A percentile compares a stretch with the other conserved stretches of the same genome.
These are phyloP conservation scores for Xylaria sp. DNA, from an alignment of 2,329 filamentous ascomycete genomes.

Conservation along the genomic window DNA sequence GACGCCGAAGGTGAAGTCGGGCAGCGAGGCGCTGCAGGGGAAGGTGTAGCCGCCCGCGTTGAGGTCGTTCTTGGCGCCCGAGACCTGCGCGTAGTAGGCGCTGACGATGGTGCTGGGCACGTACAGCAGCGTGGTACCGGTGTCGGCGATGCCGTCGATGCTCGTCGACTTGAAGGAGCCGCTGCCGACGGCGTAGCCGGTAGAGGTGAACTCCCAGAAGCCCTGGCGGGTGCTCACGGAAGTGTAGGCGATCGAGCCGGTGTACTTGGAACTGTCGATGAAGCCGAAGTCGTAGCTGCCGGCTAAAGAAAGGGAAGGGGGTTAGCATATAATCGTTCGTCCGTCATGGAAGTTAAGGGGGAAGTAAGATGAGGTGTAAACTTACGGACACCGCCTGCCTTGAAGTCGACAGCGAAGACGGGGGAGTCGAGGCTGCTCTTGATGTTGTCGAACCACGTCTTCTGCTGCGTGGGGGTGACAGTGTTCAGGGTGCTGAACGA, in stretches of 20 bases:
- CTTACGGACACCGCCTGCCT: slow-evolving; percentile 31
- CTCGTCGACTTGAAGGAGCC: slow-evolving; percentile 28
- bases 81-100: slow-evolving; percentile 58
- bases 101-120: slow-evolving; percentile 53
- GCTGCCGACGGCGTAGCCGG: slow-evolving; percentile 39
- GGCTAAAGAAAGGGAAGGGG: slow-evolving; percentile 16
- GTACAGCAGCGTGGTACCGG: slow-evolving; percentile 59
- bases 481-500: slow-evolving; percentile 37
- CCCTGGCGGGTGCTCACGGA: slow-evolving; percentile 37
- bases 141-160: slow-evolving; percentile 60
- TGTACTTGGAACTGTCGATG: slow-evolving; percentile 39
- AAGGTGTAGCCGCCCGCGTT: slow-evolving; percentile 57
- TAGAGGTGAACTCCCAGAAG: slow-evolving; percentile 43
- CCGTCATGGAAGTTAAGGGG: no score
- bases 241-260: slow-evolving; percentile 40
- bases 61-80: slow-evolving; percentile 47
- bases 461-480: slow-evolving; percentile 27
- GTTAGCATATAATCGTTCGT: slow-evolving; percentile 4
- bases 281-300: slow-evolving; percentile 46
- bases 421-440: slow-evolving; percentile 30
- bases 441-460: slow-evolving; percentile 39
- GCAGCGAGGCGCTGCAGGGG: slow-evolving; percentile 54
- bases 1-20: slow-evolving; percentile 58
- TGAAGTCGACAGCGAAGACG: slow-evolving; percentile 39
- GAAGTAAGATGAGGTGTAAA: not conserved